Evolutionary conservation across 768 basidiomycete species (phyloP), one percentile per base, ranked within the genome.

Genomic region (Rhizopogon roseolus): DNA sequence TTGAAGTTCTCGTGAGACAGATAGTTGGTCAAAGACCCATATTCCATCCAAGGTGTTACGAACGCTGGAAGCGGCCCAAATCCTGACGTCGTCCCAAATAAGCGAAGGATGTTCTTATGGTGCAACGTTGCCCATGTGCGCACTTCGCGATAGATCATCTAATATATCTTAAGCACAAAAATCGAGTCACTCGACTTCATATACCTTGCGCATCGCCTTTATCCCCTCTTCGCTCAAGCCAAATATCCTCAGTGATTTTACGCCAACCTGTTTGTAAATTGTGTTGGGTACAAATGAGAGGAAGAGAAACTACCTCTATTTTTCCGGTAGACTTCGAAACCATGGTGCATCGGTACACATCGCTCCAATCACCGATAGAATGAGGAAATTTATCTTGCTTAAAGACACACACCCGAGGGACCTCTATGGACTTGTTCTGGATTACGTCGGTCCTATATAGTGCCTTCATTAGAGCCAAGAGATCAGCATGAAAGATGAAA

Each of bases 41-140:
- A 59, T n/a, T 66, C 63, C 41, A 59, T 50, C 65, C 65, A 66
- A 1, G 65, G 65, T 27, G 57, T 62, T 34, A 66, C 57, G 50
- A 66, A 57, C 8, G 64, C 57, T 17, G 50, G 52, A 25, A 64
- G 56, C 3, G 51, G 57, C 11, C 65, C 65, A 54, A 65, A 66
- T 19, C 54, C 58, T 6, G 50, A 40, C 11, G 50, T 57, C 17
- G 58, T 52, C 22, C 65, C 65, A 49, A 56, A 56, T 11, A 66
- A 45, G 5, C 49, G 61, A n/a, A 65, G 43, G 4, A 66, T 37
- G 32, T 61, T 50, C 10, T 53, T 41, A 53, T 66, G 64, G 28
- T 32, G 40, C 37, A 55, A 43, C 8, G 4, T 32, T 19, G 19
- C 28, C 54, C 54, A 55, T 13, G 10, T 2, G 6, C 38, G 29